These are phyloP conservation scores for Penicillium tannophilum DNA, from an alignment of 495 filamentous ascomycete species.

Conservation along the genomic window DNA sequence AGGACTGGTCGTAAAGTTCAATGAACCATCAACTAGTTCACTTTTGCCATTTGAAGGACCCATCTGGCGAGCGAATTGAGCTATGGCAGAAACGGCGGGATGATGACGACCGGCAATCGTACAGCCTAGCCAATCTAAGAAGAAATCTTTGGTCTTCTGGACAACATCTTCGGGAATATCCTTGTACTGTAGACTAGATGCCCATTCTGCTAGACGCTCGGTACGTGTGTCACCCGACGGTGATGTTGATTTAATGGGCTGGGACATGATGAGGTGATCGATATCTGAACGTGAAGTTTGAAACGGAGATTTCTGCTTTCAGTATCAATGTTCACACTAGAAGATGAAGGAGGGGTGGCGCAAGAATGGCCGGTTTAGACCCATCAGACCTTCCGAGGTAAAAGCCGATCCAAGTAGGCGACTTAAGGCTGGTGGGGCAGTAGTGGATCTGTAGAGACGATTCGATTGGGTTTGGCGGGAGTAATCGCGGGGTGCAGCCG, in stretches of 20 bases:
- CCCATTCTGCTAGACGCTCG: conserved; percentile 30
- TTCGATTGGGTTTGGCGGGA: conserved; percentile 11
- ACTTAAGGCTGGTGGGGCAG: conserved; percentile 16
- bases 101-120: conserved; percentile 39
- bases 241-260: neutral
- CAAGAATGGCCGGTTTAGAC: conserved; percentile 1
- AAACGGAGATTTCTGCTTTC: neutral
- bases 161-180: conserved; percentile 35
- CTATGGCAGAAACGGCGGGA: conserved; percentile 34
- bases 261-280: conserved; percentile 7
- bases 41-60: conserved; percentile 34
- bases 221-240: conserved; percentile 18
- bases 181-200: conserved; percentile 25
- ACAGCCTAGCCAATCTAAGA: conserved; percentile 37
- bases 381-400: conserved; percentile 19
- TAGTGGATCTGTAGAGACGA: conserved; percentile 12
- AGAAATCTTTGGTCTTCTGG: conserved; percentile 40
- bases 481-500: conserved; percentile 11
- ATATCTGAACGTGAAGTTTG: neutral
- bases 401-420: conserved; percentile 20
- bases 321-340: neutral
- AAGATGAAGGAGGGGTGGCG: conserved; percentile 4
- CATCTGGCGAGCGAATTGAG: conserved; percentile 31
- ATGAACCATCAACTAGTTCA: conserved; percentile 33
- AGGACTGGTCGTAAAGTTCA: conserved; percentile 27